phyloP scores from a whole-genome alignment of 176 grass and related monocot genomes.

The Ampelocalamus luodianensis region DNA sequence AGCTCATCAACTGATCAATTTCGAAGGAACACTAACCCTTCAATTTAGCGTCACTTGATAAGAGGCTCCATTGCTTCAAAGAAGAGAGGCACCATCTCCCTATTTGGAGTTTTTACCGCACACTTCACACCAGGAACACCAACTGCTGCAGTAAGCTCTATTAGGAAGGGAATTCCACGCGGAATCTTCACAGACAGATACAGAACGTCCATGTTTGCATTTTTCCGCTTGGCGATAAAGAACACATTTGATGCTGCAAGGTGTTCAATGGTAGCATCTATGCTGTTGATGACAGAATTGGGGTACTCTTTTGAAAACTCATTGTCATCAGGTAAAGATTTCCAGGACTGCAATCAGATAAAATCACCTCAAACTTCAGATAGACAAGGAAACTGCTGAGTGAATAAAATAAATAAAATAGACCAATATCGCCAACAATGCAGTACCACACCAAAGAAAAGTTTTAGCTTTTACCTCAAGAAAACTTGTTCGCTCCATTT shows the following conservation, averaged over 20 bases:
- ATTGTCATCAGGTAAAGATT: constrained; percentile 86
- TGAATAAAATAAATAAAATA: constrained; percentile 20
- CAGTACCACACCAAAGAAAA: neutral
- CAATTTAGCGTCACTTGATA: constrained; percentile 54
- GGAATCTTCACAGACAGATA: constrained; percentile 77
- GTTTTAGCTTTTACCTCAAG: constrained; percentile 69
- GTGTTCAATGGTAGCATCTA: constrained; percentile 77
- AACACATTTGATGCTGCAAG: constrained; percentile 81
- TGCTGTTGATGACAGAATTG: constrained; percentile 63
- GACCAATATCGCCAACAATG: neutral
- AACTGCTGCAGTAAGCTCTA: constrained; percentile 73
- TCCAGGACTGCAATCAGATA: constrained; percentile 72
- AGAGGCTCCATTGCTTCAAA: constrained; percentile 90
- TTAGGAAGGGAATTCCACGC: constrained; percentile 75
- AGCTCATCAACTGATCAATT: constrained; percentile 34
- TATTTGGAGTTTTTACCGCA: constrained; percentile 88
- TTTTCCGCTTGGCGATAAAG: constrained; percentile 91
- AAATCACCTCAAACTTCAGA: constrained; percentile 26
- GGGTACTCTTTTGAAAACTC: constrained; percentile 78
- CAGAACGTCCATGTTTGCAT: constrained; percentile 82
- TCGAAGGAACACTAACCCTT: constrained; percentile 27
- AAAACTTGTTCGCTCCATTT: constrained; percentile 87
- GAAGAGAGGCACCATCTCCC: constrained; percentile 75
- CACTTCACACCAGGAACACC: constrained; percentile 85
- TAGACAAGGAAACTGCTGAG: neutral